These are phyloP conservation scores for Spathaspora passalidarum DNA, from an alignment of 805 yeast species.

Conservation along the genomic window DNA sequence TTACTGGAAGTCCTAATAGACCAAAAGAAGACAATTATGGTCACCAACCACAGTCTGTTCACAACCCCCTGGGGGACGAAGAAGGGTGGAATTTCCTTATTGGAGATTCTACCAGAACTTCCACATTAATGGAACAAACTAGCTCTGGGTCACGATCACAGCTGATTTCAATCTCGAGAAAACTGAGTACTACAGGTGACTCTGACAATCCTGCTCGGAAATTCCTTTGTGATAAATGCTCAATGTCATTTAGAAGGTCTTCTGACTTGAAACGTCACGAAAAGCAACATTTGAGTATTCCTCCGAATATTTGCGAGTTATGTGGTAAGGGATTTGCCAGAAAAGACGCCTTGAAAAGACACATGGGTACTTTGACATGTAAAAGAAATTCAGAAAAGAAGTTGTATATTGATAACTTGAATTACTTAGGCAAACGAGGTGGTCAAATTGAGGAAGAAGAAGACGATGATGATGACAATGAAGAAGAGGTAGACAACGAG, in stretches of 20 bases:
- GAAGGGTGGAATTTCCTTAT: constrained; percentile 33
- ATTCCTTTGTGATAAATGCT: constrained; percentile 58
- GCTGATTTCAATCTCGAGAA: not conserved
- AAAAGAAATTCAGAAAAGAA: constrained; percentile 62
- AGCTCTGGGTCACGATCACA: not conserved
- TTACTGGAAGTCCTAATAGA: constrained; percentile 13
- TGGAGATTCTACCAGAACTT: constrained; percentile 14
- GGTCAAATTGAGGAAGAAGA: constrained; percentile 4
- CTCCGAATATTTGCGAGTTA: constrained; percentile 70
- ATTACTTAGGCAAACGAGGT: constrained; percentile 15
- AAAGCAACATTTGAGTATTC: constrained; percentile 66
- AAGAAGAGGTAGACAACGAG: not conserved
- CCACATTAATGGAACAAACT: not conserved
- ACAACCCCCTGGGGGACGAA: constrained; percentile 15
- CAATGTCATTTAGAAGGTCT: constrained; percentile 61
- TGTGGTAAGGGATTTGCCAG: constrained; percentile 86
- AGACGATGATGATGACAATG: constrained; percentile 1
- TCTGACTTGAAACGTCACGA: constrained; percentile 73
- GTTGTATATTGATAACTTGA: constrained; percentile 32
- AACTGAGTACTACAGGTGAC: not conserved
- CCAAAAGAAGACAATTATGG: not conserved
- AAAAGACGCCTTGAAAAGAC: constrained; percentile 78
- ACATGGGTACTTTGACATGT: constrained; percentile 71
- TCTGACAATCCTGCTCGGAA: constrained; percentile 22
- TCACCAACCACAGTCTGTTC: not conserved